phyloP scores from a whole-genome alignment of 2,329 filamentous ascomycete species.

The Aotearoamyces nothofagi region DNA sequence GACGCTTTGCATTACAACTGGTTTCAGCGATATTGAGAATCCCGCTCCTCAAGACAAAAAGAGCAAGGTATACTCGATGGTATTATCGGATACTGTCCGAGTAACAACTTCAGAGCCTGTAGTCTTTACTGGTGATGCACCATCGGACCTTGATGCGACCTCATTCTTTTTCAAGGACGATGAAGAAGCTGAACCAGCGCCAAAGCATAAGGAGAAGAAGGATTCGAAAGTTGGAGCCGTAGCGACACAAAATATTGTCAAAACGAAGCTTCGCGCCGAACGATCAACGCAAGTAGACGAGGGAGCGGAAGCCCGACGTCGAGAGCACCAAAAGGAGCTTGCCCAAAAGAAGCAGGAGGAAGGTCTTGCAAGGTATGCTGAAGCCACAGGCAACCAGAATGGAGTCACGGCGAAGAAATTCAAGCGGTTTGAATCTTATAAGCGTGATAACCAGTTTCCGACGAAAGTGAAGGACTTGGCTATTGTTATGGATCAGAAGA shows the following conservation, averaged over 20 bases:
- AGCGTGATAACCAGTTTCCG: constrained; percentile 90
- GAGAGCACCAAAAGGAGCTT: constrained; percentile 84
- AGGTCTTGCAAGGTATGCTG: constrained; percentile 71
- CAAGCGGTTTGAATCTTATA: constrained; percentile 98
- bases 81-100: constrained; percentile 86
- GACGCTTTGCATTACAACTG: constrained; percentile 84
- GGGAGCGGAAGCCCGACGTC: constrained; percentile 72
- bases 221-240: constrained; percentile 72
- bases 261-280: constrained; percentile 82
- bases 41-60: constrained; percentile 77
- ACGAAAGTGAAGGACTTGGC: constrained; percentile 68
- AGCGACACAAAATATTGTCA: constrained; percentile 88
- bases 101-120: constrained; percentile 66
- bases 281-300: constrained; percentile 79
- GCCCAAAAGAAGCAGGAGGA: constrained; percentile 81
- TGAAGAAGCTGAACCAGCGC: constrained; percentile 68
- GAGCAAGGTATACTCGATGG: constrained; percentile 75
- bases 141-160: constrained; percentile 81
- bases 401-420: constrained; percentile 95
- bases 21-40: constrained; percentile 81
- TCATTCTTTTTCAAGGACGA: constrained; percentile 99
- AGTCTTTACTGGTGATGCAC: constrained; percentile 86
- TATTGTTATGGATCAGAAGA: constrained; percentile 84
- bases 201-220: constrained; percentile 80
- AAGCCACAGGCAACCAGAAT: constrained; percentile 71